These are phyloP conservation scores for Yamadazyma ubonensis DNA, from an alignment of 805 yeast genomes.

Conservation along the genomic window DNA sequence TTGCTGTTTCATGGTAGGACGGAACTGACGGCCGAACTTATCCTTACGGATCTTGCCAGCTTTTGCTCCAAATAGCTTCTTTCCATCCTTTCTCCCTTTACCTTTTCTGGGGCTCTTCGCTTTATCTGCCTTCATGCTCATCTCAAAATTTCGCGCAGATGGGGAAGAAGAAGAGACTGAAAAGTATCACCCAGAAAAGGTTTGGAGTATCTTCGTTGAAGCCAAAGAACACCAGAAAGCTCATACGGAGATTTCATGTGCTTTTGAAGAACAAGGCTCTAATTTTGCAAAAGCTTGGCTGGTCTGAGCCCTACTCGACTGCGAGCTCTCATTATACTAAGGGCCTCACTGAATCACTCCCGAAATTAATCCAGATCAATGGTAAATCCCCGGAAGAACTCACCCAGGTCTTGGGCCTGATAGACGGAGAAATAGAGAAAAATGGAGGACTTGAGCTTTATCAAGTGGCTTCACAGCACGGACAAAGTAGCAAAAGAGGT, in stretches of 20 bases:
- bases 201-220: constrained; percentile 50
- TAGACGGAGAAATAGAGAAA: constrained; percentile 59
- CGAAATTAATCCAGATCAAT: constrained; percentile 9
- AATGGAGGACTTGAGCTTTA: constrained; percentile 79
- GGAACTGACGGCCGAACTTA: constrained; percentile 2
- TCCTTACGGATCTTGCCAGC: constrained; percentile 2
- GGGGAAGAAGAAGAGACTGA: constrained; percentile 13
- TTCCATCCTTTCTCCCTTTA: too few relatives aligned
- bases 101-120: too few relatives aligned
- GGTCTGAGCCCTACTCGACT: constrained; percentile 17
- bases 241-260: constrained; percentile 76
- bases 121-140: constrained; percentile 8
- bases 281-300: constrained; percentile 34
- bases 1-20: constrained; percentile 3
- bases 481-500: constrained; percentile 76
- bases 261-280: constrained; percentile 55
- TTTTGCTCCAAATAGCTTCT: too few relatives aligned
- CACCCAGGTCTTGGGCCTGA: constrained; percentile 43
- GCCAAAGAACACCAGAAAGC: constrained; percentile 68
- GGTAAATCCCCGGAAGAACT: constrained; percentile 17
- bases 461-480: constrained; percentile 82
- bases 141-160: constrained; percentile 7
- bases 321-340: not conserved
- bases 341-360: not conserved
- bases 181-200: constrained; percentile 30